These are phyloP conservation scores for Quercus lobata DNA, from an alignment of 331 rosid species.

Conservation along the genomic window DNA sequence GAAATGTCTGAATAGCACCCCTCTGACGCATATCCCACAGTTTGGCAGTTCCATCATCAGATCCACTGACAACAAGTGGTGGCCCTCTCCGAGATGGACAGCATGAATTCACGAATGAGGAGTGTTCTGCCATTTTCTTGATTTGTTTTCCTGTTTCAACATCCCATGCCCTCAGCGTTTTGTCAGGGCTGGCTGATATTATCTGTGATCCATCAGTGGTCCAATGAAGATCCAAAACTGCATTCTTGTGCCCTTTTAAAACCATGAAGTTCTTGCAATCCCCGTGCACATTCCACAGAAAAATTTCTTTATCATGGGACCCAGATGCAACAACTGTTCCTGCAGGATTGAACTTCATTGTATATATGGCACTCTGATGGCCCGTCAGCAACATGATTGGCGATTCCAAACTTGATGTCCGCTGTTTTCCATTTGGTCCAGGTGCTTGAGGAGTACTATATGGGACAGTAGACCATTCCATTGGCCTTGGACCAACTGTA, in stretches of 20 bases:
- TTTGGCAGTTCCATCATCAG: constrained; percentile 94
- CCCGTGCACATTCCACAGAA: constrained; percentile 85
- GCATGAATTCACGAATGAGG: constrained; percentile 83
- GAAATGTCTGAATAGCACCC: constrained; percentile 96
- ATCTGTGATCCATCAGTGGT: constrained; percentile 87
- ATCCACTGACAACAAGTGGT: constrained; percentile 88
- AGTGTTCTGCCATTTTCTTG: constrained; percentile 96
- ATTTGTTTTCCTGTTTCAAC: constrained; percentile 88
- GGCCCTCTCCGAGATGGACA: constrained; percentile 93
- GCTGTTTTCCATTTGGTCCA: constrained; percentile 67
- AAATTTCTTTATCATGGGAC: constrained; percentile 88
- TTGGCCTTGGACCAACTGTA: constrained; percentile 75
- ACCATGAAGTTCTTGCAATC: constrained; percentile 96
- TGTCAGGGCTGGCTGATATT: constrained; percentile 84
- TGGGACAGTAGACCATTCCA: constrained; percentile 85
- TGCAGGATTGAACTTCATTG: constrained; percentile 85
- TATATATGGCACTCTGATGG: constrained; percentile 85
- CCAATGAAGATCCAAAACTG: constrained; percentile 96
- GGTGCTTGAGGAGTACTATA: constrained; percentile 51
- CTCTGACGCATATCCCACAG: constrained; percentile 98
- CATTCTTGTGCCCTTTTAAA: constrained; percentile 92
- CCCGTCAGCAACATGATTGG: constrained; percentile 87
- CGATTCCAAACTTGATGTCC: constrained; percentile 83
- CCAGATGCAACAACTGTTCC: constrained; percentile 92
- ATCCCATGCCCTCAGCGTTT: constrained; percentile 82